These are phyloP conservation scores for Penicillium malachiteum DNA, from an alignment of 495 filamentous ascomycete species.

Conservation along the genomic window DNA sequence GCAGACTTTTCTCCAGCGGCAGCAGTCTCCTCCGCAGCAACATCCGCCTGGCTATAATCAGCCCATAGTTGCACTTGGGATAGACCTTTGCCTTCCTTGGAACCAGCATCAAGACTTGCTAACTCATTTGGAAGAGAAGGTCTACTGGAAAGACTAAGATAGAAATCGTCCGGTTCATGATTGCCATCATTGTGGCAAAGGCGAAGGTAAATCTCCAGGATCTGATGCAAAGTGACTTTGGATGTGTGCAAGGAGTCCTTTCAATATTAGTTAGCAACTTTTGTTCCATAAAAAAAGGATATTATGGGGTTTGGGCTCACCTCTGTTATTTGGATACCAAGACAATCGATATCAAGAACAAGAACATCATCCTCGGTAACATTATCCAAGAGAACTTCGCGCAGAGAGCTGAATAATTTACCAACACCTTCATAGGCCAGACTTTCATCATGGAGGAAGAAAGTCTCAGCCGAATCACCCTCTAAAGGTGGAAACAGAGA, in stretches of 20 bases:
- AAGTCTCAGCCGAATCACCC: conserved; percentile 65
- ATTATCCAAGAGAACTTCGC: conserved; percentile 64
- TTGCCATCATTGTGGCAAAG: conserved; percentile 61
- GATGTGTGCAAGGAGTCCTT: conserved; percentile 47
- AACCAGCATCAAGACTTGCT: conserved; percentile 50
- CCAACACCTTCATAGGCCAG: conserved; percentile 56
- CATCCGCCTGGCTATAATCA: conserved; percentile 32
- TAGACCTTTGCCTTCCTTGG: conserved; percentile 57
- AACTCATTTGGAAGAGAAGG: conserved; percentile 42
- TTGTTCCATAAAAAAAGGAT: background rate
- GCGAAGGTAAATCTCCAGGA: conserved; percentile 57
- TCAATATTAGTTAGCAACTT: conserved; percentile 28
- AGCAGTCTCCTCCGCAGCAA: conserved; percentile 5
- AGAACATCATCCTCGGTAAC: conserved; percentile 67
- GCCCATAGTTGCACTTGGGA: conserved; percentile 50
- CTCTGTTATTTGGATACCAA: conserved; percentile 72
- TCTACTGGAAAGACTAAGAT: conserved; percentile 52
- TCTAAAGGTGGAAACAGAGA: conserved; percentile 66
- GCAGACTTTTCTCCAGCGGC: conserved; percentile 5
- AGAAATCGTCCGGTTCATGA: conserved; percentile 53
- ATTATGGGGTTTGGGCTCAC: conserved; percentile 42
- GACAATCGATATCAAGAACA: conserved; percentile 61
- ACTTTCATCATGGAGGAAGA: conserved; percentile 68
- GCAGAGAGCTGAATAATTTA: conserved; percentile 62
- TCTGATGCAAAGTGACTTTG: conserved; percentile 51